Conservation (phyloP, 2,329 filamentous ascomycete species). For the Botrytis cinerea region DNA sequence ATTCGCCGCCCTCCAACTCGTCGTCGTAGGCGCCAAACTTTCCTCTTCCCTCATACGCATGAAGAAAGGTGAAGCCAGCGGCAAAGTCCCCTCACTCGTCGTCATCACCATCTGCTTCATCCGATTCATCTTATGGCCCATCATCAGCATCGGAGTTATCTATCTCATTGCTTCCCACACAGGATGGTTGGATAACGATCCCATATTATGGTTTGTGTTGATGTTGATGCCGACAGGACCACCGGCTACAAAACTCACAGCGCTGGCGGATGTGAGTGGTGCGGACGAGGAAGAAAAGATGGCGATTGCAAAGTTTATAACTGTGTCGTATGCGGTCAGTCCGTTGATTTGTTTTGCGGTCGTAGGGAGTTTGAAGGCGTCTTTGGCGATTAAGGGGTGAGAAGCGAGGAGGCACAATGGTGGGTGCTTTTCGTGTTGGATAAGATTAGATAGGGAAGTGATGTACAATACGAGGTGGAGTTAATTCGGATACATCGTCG, state of each 20-base stretch:
- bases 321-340: constrained; percentile 45
- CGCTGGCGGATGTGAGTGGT: constrained; percentile 48
- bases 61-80: constrained; percentile 44
- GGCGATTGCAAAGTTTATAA: constrained; percentile 49
- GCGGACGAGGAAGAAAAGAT: constrained; percentile 45
- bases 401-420: background rate
- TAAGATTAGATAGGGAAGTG: background rate
- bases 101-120: constrained; percentile 54
- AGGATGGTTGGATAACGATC: constrained; percentile 54
- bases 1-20: constrained; percentile 65
- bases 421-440: background rate
- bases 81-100: constrained; percentile 50
- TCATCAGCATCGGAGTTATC: constrained; percentile 54
- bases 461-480: too few species aligned
- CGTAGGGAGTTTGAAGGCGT: constrained; percentile 43
- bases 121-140: constrained; percentile 63
- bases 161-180: constrained; percentile 57
- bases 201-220: constrained; percentile 65
- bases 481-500: background rate
- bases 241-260: constrained; percentile 51
- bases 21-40: constrained; percentile 66
- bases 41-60: constrained; percentile 53
- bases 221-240: constrained; percentile 52
- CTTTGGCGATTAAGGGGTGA: constrained; percentile 34
- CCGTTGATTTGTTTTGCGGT: constrained; percentile 45